phyloP scores from a whole-genome alignment of 108 stramenopile genomes.

The Cyclostephanos tholiformis region DNA sequence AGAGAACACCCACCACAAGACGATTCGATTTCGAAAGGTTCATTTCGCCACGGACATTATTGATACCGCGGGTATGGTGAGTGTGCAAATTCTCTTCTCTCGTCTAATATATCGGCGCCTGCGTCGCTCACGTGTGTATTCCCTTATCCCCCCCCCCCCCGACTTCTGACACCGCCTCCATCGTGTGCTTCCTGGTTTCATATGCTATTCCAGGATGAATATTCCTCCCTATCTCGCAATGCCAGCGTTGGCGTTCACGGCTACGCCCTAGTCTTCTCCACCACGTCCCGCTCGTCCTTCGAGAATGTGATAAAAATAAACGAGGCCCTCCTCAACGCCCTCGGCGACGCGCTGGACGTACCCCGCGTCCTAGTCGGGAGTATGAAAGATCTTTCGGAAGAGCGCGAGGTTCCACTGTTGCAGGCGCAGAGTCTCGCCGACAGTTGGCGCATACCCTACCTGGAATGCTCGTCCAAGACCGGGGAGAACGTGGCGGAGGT shows the following conservation, averaged over 20 bases:
- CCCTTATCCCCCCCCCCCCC: background rate
- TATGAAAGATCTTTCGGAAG: constrained; percentile 75
- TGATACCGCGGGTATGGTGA: constrained; percentile 92
- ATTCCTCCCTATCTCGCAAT: constrained; percentile 83
- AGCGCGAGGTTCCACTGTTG: constrained; percentile 56
- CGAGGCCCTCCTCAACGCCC: constrained; percentile 72
- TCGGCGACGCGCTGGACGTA: constrained; percentile 84
- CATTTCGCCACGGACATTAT: constrained; percentile 93
- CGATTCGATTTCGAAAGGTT: constrained; percentile 85
- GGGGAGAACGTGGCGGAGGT: constrained; percentile 85
- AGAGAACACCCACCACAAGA: constrained; percentile 84
- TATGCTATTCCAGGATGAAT: constrained; percentile 79
- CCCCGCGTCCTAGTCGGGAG: constrained; percentile 88
- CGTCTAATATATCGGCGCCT: no score
- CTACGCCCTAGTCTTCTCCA: constrained; percentile 80
- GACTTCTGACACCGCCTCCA: background rate
- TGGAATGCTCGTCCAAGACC: constrained; percentile 84
- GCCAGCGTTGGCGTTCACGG: constrained; percentile 89
- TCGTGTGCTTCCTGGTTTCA: no score
- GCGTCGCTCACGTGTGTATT: no score
- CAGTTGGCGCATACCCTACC: constrained; percentile 74
- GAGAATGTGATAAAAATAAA: constrained; percentile 81
- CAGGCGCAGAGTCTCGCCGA: constrained; percentile 81
- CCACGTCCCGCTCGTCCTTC: constrained; percentile 77
- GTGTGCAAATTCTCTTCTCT: background rate